A percentile compares a stretch with the other conserved stretches of the same genome.
phyloP scores from a whole-genome alignment of 192 early-diverging fungal genomes.

The Entomortierella beljakovae region DNA sequence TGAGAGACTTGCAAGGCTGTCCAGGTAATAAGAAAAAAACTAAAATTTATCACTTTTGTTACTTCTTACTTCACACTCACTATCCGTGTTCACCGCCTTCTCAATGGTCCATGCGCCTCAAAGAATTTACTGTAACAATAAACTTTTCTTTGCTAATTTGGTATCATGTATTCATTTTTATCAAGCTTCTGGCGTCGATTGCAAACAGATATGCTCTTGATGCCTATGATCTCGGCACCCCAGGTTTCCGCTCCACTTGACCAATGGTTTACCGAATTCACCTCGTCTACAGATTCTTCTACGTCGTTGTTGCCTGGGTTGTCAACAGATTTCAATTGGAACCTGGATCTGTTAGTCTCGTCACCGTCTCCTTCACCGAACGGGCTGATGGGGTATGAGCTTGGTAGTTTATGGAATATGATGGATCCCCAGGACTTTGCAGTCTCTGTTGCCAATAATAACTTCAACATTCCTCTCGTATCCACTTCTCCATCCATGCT shows the following conservation, averaged over 20 bases:
- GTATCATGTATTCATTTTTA: background rate
- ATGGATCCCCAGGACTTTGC: background rate
- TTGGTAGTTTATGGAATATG: constrained; percentile 7
- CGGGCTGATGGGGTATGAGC: constrained; percentile 7
- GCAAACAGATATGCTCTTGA: constrained; percentile 20
- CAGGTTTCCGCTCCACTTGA: constrained; percentile 5
- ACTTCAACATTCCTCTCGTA: background rate
- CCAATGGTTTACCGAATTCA: constrained; percentile 11
- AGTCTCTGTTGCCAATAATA: background rate
- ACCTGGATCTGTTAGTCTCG: background rate
- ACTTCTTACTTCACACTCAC: background rate
- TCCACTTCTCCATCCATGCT: background rate
- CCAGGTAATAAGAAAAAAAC: constrained; percentile 27
- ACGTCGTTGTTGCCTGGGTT: background rate
- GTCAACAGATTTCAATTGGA: constrained; percentile 6
- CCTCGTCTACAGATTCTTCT: background rate
- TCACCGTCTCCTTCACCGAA: background rate
- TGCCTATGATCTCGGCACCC: constrained; percentile 10
- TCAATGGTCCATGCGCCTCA: too few relatives aligned
- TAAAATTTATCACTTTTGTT: too few relatives aligned
- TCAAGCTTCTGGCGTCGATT: constrained; percentile 18
- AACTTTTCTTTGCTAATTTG: background rate
- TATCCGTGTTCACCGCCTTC: background rate
- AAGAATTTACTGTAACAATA: background rate
- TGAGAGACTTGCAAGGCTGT: constrained; percentile 8